Evolutionary conservation across 2,329 filamentous ascomycete genomes (phyloP).

Genomic region (Beauveria brongniartii): DNA sequence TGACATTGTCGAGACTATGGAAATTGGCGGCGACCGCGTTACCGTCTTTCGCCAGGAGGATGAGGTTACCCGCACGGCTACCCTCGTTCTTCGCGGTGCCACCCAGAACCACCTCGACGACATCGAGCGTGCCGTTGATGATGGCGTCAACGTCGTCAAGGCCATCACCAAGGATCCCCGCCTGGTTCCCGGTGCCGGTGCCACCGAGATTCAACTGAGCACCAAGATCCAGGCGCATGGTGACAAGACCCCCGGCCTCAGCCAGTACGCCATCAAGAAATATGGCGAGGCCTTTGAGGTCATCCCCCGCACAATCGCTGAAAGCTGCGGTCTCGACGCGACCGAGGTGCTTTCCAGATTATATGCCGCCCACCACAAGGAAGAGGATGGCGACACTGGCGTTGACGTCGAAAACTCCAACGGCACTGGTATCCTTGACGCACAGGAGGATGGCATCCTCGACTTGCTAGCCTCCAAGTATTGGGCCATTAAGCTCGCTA

Average conservation of each 20-base stretch:
- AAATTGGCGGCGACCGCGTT: constrained; percentile 96
- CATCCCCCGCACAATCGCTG: constrained; percentile 84
- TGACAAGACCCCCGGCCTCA: constrained; percentile 85
- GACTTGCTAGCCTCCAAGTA: constrained; percentile 88
- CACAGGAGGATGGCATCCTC: constrained; percentile 79
- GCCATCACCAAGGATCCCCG: constrained; percentile 90
- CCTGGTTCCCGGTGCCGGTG: constrained; percentile 87
- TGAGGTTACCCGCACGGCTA: constrained; percentile 85
- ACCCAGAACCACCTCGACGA: constrained; percentile 98
- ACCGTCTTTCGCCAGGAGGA: constrained; percentile 97
- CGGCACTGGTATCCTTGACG: constrained; percentile 72
- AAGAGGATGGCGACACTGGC: constrained; percentile 81
- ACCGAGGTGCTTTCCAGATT: constrained; percentile 91
- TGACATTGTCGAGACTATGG: constrained; percentile 91
- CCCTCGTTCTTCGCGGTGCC: constrained; percentile 85
- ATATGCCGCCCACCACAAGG: constrained; percentile 88
- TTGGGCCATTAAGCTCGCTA: constrained; percentile 96
- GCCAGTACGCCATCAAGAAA: constrained; percentile 96
- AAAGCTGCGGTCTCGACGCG: constrained; percentile 90
- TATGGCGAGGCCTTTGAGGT: constrained; percentile 97
- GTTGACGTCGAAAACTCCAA: constrained; percentile 91
- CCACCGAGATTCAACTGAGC: constrained; percentile 87
- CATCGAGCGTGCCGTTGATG: constrained; percentile 91
- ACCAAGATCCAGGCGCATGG: constrained; percentile 85
- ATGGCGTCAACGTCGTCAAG: constrained; percentile 97